phyloP scores from a whole-genome alignment of 2,329 filamentous ascomycete species.

The Phaeosphaeria sp. region DNA sequence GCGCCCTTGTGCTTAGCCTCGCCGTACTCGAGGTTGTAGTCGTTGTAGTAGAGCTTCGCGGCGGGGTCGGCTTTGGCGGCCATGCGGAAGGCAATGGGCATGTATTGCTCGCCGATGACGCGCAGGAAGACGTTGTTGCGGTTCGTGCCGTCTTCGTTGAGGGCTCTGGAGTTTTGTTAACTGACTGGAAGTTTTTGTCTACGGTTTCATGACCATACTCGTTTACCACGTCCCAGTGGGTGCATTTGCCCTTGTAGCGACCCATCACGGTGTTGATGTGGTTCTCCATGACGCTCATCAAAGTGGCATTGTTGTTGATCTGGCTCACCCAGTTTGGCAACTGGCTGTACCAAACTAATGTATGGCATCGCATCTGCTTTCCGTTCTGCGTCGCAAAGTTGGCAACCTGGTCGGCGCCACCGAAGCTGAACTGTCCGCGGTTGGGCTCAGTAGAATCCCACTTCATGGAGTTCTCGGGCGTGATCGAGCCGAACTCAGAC shows the following conservation, averaged over 20 bases:
- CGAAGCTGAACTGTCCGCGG: slow-evolving; percentile 43
- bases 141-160: slow-evolving; percentile 65
- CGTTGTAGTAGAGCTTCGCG: slow-evolving; percentile 68
- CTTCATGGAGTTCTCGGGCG: slow-evolving; percentile 49
- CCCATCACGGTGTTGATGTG: slow-evolving; percentile 47
- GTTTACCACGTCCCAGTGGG: slow-evolving; percentile 48
- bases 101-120: slow-evolving; percentile 63
- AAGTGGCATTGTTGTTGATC: slow-evolving; percentile 44
- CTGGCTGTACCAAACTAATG: slow-evolving; percentile 49
- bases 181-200: not conserved
- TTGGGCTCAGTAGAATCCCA: slow-evolving; percentile 49
- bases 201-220: slow-evolving; percentile 25
- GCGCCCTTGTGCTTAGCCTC: slow-evolving; percentile 50
- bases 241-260: slow-evolving; percentile 47
- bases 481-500: slow-evolving; percentile 43
- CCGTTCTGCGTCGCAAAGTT: slow-evolving; percentile 45
- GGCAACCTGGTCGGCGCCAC: slow-evolving; percentile 41
- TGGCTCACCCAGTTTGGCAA: slow-evolving; percentile 45
- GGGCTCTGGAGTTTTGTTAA: slow-evolving; percentile 40
- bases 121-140: slow-evolving; percentile 62
- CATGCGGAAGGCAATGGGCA: slow-evolving; percentile 63
- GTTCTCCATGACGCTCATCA: slow-evolving; percentile 48
- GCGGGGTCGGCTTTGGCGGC: slow-evolving; percentile 63
- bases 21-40: slow-evolving; percentile 67
- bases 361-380: slow-evolving; percentile 49